These are phyloP conservation scores for Macroventuria anomochaeta DNA, from an alignment of 2,329 filamentous ascomycete species.

Conservation along the genomic window DNA sequence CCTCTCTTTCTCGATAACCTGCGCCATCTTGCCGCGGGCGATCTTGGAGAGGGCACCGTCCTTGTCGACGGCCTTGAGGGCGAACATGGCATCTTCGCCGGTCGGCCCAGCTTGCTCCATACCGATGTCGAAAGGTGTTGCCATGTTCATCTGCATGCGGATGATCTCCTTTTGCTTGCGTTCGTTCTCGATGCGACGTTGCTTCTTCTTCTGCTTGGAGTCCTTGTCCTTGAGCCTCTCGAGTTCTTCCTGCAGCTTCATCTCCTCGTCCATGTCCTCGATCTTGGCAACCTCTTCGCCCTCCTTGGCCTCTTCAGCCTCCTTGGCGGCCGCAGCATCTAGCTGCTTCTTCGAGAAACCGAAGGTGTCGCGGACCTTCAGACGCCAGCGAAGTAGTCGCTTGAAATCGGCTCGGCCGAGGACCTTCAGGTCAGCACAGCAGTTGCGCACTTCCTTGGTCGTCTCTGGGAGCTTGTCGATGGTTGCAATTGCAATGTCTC, in stretches of 20 bases:
- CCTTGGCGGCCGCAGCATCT: conserved; percentile 52
- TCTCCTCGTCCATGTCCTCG: conserved; percentile 91
- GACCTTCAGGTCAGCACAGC: conserved; percentile 76
- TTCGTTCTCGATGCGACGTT: conserved; percentile 87
- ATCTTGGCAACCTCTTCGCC: conserved; percentile 78
- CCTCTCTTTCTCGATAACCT: conserved; percentile 62
- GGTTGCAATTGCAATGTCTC: conserved; percentile 83
- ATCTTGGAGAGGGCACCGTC: conserved; percentile 72
- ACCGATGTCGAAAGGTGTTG: conserved; percentile 92
- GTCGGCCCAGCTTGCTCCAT: conserved; percentile 82
- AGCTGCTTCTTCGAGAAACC: conserved; percentile 81
- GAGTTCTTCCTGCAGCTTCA: conserved; percentile 87
- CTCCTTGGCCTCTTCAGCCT: conserved; percentile 51
- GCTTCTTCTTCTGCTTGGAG: conserved; percentile 76
- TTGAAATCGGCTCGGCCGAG: conserved; percentile 95
- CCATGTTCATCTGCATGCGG: conserved; percentile 98
- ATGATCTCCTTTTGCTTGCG: conserved; percentile 92
- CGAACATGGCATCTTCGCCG: conserved; percentile 85
- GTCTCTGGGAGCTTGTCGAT: conserved; percentile 77
- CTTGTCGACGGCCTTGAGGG: conserved; percentile 80
- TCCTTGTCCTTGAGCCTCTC: conserved; percentile 83
- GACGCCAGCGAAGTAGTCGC: conserved; percentile 83
- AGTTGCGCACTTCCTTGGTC: conserved; percentile 66
- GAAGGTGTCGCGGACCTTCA: conserved; percentile 89
- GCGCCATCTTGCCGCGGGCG: conserved; percentile 78